Evolutionary conservation across 495 filamentous ascomycete species (phyloP), one percentile per base, ranked within the genome.

Genomic region (Penicillium longicatenatum): DNA sequence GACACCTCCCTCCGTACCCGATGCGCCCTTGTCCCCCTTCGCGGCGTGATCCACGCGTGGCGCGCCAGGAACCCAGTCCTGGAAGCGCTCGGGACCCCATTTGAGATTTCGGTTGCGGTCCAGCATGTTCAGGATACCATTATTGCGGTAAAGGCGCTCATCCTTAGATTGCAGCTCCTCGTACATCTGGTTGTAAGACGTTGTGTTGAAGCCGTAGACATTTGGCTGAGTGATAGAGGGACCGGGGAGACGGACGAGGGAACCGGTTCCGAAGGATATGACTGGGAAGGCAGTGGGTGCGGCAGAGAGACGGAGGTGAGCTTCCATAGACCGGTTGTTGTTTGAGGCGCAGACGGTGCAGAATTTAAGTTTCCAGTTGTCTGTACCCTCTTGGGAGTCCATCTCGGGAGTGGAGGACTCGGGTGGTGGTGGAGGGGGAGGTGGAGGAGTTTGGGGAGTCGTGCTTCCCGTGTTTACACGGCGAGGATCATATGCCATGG

Each of bases 261-360:
- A 95, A 54, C 95, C 95, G 1, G 95, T 99, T 54, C 95, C 95
- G 74, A 99, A 99, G 16, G 93, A 97, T 63, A 98, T 94, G 61
- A 96, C 92, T 21, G 94, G 95, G 72, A 91, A 97, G n/a, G 87
- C 75, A 33, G 69, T 63, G 4, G 73, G 54, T 19, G 91, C 89
- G 48, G 86, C 78, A 8, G 95, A 87, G 26, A 99, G 86, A 31
- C 89, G 88, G 20, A 96, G 86, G 74, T 99, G 95, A 11, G 92
- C 93, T 82, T 98, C 94, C 94, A 98, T 98, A 6, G 92, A 96
- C 83, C 93, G 86, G 68, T 98, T 97, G 64, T 97, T 86, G 68
- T 99, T 98, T 64, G 91, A 96, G 5, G 94, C 94, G 74, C 95
- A 99, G 37, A 99, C 94, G 3, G 95, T 99, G 81, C 95, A 99